Conservation (phyloP, 306 rosid genomes). For the Echinosophora koreensis region DNA sequence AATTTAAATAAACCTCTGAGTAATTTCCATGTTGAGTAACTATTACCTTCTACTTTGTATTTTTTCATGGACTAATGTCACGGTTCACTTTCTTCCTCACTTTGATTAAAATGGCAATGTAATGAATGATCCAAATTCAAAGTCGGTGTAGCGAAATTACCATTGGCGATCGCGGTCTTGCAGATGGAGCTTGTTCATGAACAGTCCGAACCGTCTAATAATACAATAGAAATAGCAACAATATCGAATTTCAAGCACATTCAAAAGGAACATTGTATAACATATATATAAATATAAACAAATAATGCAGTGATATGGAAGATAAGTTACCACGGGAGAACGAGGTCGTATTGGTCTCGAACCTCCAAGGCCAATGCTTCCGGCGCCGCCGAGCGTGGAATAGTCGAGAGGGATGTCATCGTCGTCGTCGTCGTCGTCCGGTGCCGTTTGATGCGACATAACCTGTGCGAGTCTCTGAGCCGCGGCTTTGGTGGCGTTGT, state of each 20-base stretch:
- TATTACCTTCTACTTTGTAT: too few species aligned
- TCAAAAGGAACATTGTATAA: neutral
- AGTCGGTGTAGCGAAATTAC: conserved; percentile 37
- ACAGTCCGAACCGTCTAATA: conserved; percentile 48
- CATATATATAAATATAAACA: neutral
- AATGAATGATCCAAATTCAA: neutral
- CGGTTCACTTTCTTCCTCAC: neutral
- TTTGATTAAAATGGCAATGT: conserved; percentile 1
- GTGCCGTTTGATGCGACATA: conserved; percentile 68
- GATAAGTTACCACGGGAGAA: conserved; percentile 64
- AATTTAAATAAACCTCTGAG: too few species aligned
- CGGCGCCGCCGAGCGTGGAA: conserved; percentile 50
- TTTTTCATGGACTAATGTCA: too few species aligned
- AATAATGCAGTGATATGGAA: too few species aligned
- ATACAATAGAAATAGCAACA: conserved; percentile 16
- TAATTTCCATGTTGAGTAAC: too few species aligned
- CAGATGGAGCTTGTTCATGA: conserved; percentile 47
- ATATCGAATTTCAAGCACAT: conserved; percentile 19
- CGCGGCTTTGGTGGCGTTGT: conserved; percentile 80
- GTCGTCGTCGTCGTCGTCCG: conserved; percentile 68
- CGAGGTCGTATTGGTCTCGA: conserved; percentile 70
- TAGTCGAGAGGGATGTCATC: conserved; percentile 72
- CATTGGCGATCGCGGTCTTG: conserved; percentile 53
- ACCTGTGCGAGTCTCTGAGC: conserved; percentile 99
- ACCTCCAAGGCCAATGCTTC: conserved; percentile 80